Base-by-base conservation (phyloP, 345 rosid genomes). In the Linum lewisii region DNA sequence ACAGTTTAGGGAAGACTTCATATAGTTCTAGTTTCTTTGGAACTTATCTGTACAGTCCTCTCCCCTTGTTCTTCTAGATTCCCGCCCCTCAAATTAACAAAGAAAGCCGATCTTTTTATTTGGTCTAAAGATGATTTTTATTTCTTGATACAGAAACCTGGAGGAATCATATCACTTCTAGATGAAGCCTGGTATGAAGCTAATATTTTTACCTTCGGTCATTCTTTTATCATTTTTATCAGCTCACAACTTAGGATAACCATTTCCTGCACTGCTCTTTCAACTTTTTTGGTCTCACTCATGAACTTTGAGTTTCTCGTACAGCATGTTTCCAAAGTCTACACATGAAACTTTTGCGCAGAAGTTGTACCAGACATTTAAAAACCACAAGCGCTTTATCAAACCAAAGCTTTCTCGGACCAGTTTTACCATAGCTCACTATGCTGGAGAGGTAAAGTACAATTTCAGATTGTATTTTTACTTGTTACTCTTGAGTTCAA, bases 331-430 rank as follows among this genome's bases (percentile, higher is more conserved):
- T 60, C 96, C 97, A 1, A 93, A 84, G 79, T 93, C 99, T 18
- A 93, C 99, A 10, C 99, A 93, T 74, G 97, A 90, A 82, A 93
- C 99, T 64, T 93, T 93, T 84, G 82, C 95, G 67, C 96, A 93
- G 81, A 93, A 90, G 86, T 73, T 93, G 81, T 93, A 84, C 81
- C 96, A 87, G 80, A 90, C 97, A 67, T 89, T 90, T 80, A 90
- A 87, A 77, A 89, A 77, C 76, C 77, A 77, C 81, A 90, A 90
- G 83, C 90, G 99, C 37, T 93, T 93, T 71, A 79, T 86, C 74
- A 93, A 93, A 75, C 99, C 99, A 29, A 93, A 93, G 84, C 90
- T 93, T 60, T 93, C 99, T 67, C 96, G 96, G 51, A 93, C 99
- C 38, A 81, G 82, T 82, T 93, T 90, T 75, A 81, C 95, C 24